A percentile compares a stretch with the other conserved stretches of the same genome.
These are phyloP conservation scores for Phoma sp. DNA, from an alignment of 2,329 filamentous ascomycete genomes.

Conservation along the genomic window DNA sequence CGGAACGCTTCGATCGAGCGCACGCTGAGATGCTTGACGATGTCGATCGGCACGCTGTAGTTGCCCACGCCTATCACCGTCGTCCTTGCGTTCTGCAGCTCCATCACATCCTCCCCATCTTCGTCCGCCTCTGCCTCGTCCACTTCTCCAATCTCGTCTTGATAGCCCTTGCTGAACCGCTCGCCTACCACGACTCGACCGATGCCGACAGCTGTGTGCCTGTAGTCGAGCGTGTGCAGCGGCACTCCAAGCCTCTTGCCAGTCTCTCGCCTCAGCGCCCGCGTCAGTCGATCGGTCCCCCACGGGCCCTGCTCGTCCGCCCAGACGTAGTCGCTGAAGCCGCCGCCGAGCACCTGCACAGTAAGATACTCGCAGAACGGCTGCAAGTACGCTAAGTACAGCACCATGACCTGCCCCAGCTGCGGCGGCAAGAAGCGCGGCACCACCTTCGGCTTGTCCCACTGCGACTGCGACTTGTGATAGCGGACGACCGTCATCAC, in stretches of 20 bases:
- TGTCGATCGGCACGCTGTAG: constrained; percentile 24
- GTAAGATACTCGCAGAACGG: constrained; percentile 26
- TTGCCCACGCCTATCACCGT: constrained; percentile 10
- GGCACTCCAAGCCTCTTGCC: constrained; percentile 18
- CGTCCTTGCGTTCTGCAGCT: constrained; percentile 21
- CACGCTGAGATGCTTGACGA: constrained; percentile 29
- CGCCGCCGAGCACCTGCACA: constrained; percentile 16
- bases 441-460: constrained; percentile 31
- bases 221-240: constrained; percentile 24
- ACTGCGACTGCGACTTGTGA: constrained; percentile 31
- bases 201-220: constrained; percentile 23
- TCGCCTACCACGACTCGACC: constrained; percentile 20
- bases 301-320: constrained; percentile 10
- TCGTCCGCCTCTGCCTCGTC: constrained; percentile 28
- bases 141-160: constrained; percentile 23
- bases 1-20: constrained; percentile 26
- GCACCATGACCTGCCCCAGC: constrained; percentile 27
- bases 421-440: constrained; percentile 27
- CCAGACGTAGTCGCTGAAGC: constrained; percentile 17
- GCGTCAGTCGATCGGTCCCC: constrained; percentile 21
- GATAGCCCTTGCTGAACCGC: constrained; percentile 26
- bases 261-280: constrained; percentile 24
- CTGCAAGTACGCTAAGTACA: constrained; percentile 32
- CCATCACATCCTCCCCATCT: neutral
- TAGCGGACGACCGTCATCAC: constrained; percentile 28